phyloP scores from a whole-genome alignment of 2,329 filamentous ascomycete species.

The Cytospora paraplurivora region DNA sequence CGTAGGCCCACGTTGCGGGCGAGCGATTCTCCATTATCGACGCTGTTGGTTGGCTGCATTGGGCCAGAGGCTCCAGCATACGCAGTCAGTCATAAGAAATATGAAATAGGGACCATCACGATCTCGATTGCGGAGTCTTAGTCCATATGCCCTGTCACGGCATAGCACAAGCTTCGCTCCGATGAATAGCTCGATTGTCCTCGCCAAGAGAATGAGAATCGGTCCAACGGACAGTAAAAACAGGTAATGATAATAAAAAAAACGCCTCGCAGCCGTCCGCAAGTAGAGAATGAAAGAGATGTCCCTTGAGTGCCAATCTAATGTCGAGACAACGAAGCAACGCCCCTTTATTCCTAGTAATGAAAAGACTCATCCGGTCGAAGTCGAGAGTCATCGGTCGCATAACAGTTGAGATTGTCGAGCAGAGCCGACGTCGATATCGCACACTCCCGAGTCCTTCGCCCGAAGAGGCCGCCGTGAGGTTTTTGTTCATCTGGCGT shows the following conservation, averaged over 20 bases:
- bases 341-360: slow-evolving; percentile 20
- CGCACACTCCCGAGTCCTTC: slow-evolving; percentile 14
- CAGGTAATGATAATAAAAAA: slow-evolving; percentile 3
- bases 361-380: slow-evolving; percentile 19
- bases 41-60: neutral
- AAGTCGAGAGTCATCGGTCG: slow-evolving; percentile 22
- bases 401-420: slow-evolving; percentile 15
- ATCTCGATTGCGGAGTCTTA: slow-evolving; percentile 21
- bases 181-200: slow-evolving; percentile 12
- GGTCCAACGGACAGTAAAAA: slow-evolving; percentile 1
- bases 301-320: slow-evolving; percentile 23
- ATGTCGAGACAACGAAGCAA: slow-evolving; percentile 24
- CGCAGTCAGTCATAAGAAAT: slow-evolving; percentile 1
- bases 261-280: slow-evolving; percentile 19
- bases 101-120: slow-evolving; percentile 14
- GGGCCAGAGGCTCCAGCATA: neutral
- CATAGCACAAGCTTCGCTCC: slow-evolving; percentile 8
- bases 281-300: slow-evolving; percentile 17
- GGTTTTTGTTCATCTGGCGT: slow-evolving; percentile 26
- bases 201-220: slow-evolving; percentile 9
- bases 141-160: slow-evolving; percentile 15
- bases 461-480: slow-evolving; percentile 16
- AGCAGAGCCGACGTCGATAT: slow-evolving; percentile 17
- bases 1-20: neutral
- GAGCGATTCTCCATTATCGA: neutral